phyloP scores from a whole-genome alignment of 1,139 yeast genomes.

The Debaryomyces sp. region DNA sequence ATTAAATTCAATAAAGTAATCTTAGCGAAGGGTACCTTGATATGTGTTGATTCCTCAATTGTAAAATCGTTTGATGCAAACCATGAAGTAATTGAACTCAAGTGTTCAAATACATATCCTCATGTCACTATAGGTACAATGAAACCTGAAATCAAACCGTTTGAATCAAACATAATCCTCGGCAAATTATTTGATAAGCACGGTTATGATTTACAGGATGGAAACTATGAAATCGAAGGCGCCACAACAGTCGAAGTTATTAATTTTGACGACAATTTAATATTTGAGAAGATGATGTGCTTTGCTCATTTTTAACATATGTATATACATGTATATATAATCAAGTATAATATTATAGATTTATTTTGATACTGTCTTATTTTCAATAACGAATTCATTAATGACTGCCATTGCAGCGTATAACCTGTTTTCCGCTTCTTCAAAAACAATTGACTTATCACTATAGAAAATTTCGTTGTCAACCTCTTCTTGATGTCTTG shows the following conservation, averaged over 20 bases:
- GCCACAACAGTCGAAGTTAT: slow-evolving; percentile 13
- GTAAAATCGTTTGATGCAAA: slow-evolving; percentile 24
- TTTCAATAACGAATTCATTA: slow-evolving; percentile 59
- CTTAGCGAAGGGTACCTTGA: slow-evolving; percentile 51
- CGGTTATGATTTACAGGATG: slow-evolving; percentile 13
- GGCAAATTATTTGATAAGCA: slow-evolving; percentile 12
- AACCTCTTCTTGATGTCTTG: slow-evolving; percentile 94
- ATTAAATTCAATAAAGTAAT: slow-evolving; percentile 48
- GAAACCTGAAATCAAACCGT: slow-evolving; percentile 49
- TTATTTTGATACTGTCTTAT: background rate
- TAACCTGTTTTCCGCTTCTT: slow-evolving; percentile 93
- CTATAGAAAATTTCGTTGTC: slow-evolving; percentile 90
- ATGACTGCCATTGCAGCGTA: slow-evolving; percentile 95
- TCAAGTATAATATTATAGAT: slow-evolving; percentile 45
- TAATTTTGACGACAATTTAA: slow-evolving; percentile 12
- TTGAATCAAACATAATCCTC: slow-evolving; percentile 32
- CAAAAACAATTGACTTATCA: slow-evolving; percentile 81
- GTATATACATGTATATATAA: slow-evolving; percentile 65
- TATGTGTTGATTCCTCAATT: slow-evolving; percentile 59
- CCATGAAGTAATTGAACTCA: slow-evolving; percentile 22
- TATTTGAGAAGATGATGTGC: slow-evolving; percentile 20
- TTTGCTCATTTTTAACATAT: slow-evolving; percentile 19
- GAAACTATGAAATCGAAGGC: slow-evolving; percentile 9
- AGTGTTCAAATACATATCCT: slow-evolving; percentile 46
- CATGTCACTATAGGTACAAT: slow-evolving; percentile 82